Conservation (phyloP, 2,329 filamentous ascomycete species). For the Byssochlamys sp. region DNA sequence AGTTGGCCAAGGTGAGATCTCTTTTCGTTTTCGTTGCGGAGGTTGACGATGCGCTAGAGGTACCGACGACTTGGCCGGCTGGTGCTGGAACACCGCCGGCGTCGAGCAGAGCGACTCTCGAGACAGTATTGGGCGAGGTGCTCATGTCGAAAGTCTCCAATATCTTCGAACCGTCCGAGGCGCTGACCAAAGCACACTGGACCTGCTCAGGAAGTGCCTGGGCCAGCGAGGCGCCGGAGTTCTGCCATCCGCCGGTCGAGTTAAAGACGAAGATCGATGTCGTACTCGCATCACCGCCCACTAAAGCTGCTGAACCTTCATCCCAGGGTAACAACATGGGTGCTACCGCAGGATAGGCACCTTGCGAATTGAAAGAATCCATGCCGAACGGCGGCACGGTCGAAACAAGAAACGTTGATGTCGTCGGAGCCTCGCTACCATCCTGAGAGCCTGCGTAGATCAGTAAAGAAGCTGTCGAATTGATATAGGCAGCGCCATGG, state of each 20-base stretch:
- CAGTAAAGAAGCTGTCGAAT: conserved; percentile 60
- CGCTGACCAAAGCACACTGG: conserved; percentile 57
- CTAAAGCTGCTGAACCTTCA: conserved; percentile 57
- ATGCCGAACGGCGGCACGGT: conserved; percentile 57
- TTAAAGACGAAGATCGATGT: conserved; percentile 65
- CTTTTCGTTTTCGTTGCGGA: conserved; percentile 36
- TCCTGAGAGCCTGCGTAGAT: conserved; percentile 69
- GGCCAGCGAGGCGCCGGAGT: conserved; percentile 56
- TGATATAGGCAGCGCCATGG: conserved; percentile 68
- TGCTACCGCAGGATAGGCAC: conserved; percentile 52
- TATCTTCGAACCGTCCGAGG: conserved; percentile 66
- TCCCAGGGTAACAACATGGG: conserved; percentile 71
- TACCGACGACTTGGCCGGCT: conserved; percentile 41
- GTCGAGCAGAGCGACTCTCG: conserved; percentile 57
- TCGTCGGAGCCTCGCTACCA: conserved; percentile 49
- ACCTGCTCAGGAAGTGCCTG: conserved; percentile 51
- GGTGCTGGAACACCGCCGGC: conserved; percentile 44
- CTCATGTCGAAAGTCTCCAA: conserved; percentile 70
- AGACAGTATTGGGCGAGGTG: conserved; percentile 64
- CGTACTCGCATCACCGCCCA: conserved; percentile 62
- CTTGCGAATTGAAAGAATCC: conserved; percentile 45
- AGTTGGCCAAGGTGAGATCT: conserved; percentile 51
- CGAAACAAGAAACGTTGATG: conserved; percentile 65
- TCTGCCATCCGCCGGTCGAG: conserved; percentile 53
- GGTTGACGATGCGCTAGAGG: conserved; percentile 24